Evolutionary conservation across 2,329 filamentous ascomycete genomes (phyloP).

Genomic region (Xylaria polymorpha): DNA sequence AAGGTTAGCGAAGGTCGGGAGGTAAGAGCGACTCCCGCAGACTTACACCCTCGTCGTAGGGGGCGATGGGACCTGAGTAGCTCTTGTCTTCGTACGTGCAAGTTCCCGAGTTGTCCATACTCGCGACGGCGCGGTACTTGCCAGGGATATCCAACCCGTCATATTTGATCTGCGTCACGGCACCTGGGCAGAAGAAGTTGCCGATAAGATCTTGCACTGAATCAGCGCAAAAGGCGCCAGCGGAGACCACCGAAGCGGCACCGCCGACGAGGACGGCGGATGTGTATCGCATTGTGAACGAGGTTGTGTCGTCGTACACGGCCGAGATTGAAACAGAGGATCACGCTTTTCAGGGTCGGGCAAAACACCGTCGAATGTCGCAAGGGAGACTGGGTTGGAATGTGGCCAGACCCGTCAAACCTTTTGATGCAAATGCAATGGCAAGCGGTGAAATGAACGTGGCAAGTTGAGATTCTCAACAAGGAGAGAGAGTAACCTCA

Average conservation of each 20-base stretch:
- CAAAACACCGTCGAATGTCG: conserved; percentile 9
- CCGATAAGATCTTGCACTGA: conserved; percentile 43
- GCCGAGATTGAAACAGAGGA: conserved; percentile 10
- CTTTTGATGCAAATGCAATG: conserved; percentile 21
- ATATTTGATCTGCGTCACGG: conserved; percentile 75
- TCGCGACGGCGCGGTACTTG: conserved; percentile 71
- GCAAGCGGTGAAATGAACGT: conserved; percentile 40
- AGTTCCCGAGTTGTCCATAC: conserved; percentile 66
- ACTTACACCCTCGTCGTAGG: conserved; percentile 76
- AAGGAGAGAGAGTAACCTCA: conserved; percentile 35
- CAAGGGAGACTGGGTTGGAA: conserved; percentile 28
- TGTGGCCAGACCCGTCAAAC: conserved; percentile 19
- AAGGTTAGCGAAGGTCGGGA: conserved; percentile 28
- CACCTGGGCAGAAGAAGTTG: conserved; percentile 47
- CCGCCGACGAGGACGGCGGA: conserved; percentile 45
- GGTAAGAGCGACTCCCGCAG: not conserved
- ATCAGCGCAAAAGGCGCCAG: conserved; percentile 41
- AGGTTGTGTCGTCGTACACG: conserved; percentile 11
- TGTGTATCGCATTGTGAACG: conserved; percentile 45
- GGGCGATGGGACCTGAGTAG: conserved; percentile 72
- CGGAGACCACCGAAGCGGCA: conserved; percentile 45
- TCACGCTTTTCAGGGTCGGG: conserved; percentile 14
- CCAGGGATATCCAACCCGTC: conserved; percentile 69
- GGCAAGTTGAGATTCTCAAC: conserved; percentile 35
- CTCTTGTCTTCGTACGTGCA: conserved; percentile 65